A percentile compares a stretch with the other conserved stretches of the same genome.
These are phyloP conservation scores for Fibroporia radiculosa DNA, from an alignment of 768 basidiomycete genomes.

Conservation along the genomic window DNA sequence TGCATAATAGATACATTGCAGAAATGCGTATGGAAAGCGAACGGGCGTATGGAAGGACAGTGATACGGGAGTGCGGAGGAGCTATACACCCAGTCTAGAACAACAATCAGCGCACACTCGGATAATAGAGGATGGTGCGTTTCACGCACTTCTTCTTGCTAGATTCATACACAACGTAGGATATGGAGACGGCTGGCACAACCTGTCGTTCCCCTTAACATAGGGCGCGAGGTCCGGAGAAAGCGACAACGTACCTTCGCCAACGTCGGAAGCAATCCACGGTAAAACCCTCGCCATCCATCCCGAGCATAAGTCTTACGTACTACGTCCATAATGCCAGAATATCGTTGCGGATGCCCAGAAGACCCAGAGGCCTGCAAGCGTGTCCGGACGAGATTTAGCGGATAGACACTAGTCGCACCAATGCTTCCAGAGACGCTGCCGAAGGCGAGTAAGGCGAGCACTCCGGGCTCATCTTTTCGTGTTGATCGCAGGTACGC, in stretches of 20 bases:
- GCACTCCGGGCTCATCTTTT: constrained; percentile 82
- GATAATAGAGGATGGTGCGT: constrained; percentile 1
- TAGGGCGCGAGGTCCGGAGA: neutral
- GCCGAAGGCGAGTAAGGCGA: constrained; percentile 84
- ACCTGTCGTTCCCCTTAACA: too few relatives aligned
- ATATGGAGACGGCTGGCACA: constrained; percentile 93
- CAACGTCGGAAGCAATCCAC: constrained; percentile 84
- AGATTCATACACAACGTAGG: constrained; percentile 90
- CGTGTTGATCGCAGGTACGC: constrained; percentile 83
- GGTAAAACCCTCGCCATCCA: constrained; percentile 93
- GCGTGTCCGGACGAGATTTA: constrained; percentile 88
- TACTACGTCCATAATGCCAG: constrained; percentile 81
- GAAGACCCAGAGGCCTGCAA: constrained; percentile 94
- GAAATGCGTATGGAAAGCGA: neutral
- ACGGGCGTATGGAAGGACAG: neutral
- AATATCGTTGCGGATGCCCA: constrained; percentile 88
- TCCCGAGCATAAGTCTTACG: constrained; percentile 74
- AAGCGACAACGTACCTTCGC: constrained; percentile 78
- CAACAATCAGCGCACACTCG: constrained; percentile 7
- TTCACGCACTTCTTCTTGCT: constrained; percentile 63
- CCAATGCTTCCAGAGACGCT: constrained; percentile 91
- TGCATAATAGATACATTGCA: constrained; percentile 16
- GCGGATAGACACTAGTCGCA: constrained; percentile 87
- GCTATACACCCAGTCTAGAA: constrained; percentile 44
- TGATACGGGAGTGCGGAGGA: constrained; percentile 11